phyloP scores from a whole-genome alignment of 179 eudicot genomes.

The Silene vulgaris region DNA sequence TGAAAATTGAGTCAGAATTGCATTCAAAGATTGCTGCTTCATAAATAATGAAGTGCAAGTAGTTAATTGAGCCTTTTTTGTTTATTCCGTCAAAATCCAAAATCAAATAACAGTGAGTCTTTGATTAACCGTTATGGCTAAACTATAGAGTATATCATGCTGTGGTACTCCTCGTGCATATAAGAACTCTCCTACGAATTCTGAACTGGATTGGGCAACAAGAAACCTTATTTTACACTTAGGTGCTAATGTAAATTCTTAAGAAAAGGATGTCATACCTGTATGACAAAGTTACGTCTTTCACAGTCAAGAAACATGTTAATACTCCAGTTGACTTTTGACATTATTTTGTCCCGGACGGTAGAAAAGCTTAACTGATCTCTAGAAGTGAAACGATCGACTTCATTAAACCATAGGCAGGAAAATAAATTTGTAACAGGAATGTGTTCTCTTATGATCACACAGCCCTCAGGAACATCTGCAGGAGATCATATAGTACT shows the following conservation, averaged over 20 bases:
- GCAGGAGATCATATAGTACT: constrained; percentile 26
- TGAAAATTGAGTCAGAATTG: no score
- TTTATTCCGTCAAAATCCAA: no score
- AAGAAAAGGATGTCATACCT: constrained; percentile 40
- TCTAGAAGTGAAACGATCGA: constrained; percentile 87
- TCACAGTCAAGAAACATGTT: constrained; percentile 91
- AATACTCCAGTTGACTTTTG: constrained; percentile 63
- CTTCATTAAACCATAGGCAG: constrained; percentile 90
- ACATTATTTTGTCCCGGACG: constrained; percentile 70
- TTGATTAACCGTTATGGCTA: no score
- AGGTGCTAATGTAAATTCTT: background rate
- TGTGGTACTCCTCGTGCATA: no score
- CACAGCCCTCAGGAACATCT: constrained; percentile 98
- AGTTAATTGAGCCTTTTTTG: no score
- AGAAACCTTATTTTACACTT: background rate
- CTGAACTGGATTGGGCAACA: no score
- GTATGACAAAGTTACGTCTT: constrained; percentile 83
- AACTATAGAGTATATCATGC: no score
- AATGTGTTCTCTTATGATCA: constrained; percentile 72
- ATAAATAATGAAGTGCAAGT: no score
- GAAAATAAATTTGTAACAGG: constrained; percentile 81
- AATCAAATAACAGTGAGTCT: no score
- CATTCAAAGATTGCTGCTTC: no score
- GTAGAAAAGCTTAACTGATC: constrained; percentile 90
- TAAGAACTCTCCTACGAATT: no score